Evolutionary conservation across 2,329 filamentous ascomycete species (phyloP).

Genomic region (Proliferodiscus dingleyae): DNA sequence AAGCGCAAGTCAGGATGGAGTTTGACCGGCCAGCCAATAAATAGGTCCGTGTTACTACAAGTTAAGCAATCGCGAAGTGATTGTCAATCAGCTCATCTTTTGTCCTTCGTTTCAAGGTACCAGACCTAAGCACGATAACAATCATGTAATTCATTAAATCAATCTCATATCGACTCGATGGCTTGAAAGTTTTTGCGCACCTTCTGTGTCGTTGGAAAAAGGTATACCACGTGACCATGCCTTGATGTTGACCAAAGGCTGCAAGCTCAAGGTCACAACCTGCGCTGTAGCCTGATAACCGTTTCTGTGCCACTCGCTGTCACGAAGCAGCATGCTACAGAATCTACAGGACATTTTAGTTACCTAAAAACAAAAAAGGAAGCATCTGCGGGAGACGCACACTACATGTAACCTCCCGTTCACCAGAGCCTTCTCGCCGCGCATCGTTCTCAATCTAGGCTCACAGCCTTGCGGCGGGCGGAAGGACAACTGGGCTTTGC

Average conservation of each 20-base stretch:
- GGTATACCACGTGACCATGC: no score
- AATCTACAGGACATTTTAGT: slow-evolving; percentile 6
- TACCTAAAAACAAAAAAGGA: slow-evolving; percentile 4
- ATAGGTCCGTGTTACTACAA: no score
- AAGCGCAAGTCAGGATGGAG: no score
- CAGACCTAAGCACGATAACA: no score
- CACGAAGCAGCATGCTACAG: slow-evolving; percentile 8
- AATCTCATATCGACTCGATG: no score
- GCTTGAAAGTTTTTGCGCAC: no score
- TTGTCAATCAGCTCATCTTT: no score
- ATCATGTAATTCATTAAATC: no score
- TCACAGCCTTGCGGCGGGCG: slow-evolving; percentile 15
- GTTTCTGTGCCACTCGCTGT: not conserved
- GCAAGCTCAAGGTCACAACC: not conserved
- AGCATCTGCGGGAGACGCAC: slow-evolving; percentile 1
- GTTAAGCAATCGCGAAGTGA: no score
- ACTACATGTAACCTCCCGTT: slow-evolving; percentile 10
- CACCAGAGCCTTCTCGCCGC: slow-evolving; percentile 1
- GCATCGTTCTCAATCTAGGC: slow-evolving; percentile 1
- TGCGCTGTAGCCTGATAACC: not conserved
- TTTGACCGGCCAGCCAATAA: no score
- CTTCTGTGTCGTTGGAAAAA: no score
- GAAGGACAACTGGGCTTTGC: not conserved
- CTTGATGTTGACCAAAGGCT: not conserved
- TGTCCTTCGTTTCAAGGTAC: no score